These are phyloP conservation scores for Candida insectalens DNA, from an alignment of 805 yeast species.

Conservation along the genomic window DNA sequence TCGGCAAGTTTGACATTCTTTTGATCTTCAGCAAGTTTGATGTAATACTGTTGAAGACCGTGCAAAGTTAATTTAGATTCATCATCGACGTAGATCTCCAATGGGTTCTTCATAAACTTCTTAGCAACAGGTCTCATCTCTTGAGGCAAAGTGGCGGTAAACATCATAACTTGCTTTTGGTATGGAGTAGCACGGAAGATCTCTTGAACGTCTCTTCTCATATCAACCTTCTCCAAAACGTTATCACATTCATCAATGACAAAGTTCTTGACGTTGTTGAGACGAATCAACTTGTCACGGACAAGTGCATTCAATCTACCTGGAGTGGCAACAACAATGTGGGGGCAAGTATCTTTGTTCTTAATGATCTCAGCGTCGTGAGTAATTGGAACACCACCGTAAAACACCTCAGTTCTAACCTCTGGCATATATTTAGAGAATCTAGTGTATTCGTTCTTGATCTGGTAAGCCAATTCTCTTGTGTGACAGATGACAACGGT, in stretches of 20 bases:
- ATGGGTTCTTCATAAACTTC: conserved; percentile 95
- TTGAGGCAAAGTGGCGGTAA: conserved; percentile 88
- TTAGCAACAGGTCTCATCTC: conserved; percentile 96
- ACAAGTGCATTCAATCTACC: conserved; percentile 95
- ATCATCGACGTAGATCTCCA: conserved; percentile 95
- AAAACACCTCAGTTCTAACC: conserved; percentile 91
- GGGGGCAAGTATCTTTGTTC: conserved; percentile 91
- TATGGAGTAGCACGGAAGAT: conserved; percentile 96
- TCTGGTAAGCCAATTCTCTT: conserved; percentile 97
- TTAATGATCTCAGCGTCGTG: conserved; percentile 82
- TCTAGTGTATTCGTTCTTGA: conserved; percentile 93
- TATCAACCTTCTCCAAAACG: conserved; percentile 75
- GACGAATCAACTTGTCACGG: conserved; percentile 79
- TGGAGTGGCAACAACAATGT: conserved; percentile 95
- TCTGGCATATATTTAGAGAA: conserved; percentile 98
- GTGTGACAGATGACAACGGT: conserved; percentile 96
- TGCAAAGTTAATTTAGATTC: conserved; percentile 95
- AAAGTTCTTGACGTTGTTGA: conserved; percentile 84
- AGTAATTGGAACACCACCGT: conserved; percentile 86
- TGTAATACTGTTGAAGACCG: conserved; percentile 94
- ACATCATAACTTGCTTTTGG: conserved; percentile 99
- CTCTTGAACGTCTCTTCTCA: conserved; percentile 99
- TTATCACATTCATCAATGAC: conserved; percentile 98
- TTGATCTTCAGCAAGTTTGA: conserved; percentile 82
- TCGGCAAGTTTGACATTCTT: conserved; percentile 91